Base-by-base conservation (phyloP, 345 rosid species). In the Acer campestre region DNA sequence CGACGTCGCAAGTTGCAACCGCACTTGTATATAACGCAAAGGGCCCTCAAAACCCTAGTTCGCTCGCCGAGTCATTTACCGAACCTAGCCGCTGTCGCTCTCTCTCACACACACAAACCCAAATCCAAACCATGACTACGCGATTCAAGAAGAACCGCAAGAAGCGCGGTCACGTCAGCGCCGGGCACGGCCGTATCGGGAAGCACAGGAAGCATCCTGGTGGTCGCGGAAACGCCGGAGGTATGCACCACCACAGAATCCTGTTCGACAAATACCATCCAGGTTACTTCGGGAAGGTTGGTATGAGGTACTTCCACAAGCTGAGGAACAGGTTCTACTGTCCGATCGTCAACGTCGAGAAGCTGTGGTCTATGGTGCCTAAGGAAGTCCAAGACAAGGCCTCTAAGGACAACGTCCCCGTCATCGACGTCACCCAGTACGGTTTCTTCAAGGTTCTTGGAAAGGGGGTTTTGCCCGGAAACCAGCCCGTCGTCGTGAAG, bases 291-390 rank as follows among this genome's bases (percentile, higher is more conserved):
- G 63, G 63, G 4, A 59, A 59, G 27, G 63, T 59, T 3, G 63
- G 63, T 20, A 59, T 59, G 63, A 59, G 63, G 63, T 59, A 59
- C 63, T 59, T 59, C 12, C 63, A 59, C 63, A 59, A 59, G 63
- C 63, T 59, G 63, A 59, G 63, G 27, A 59, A 59, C 63, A 59
- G 17, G 27, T 59, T 59, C 12, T 59, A 59, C 5, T 59, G 63
- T 3, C 63, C 63, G 1, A 59, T 59, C 63, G 63, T 59, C 11
- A 59, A 59, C 13, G n/a, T 59, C 3, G 63, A 59, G 20, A 59
- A 59, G 63, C 63, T 59, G 4, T 59, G 27, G 63, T 59, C 63
- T 2, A 59, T 59, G 63, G 63, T 59, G 9, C 63, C 27, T 9
- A 59, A 59, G 25, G 27, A 20, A 22, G 63, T 59, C 25, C 9